Evolutionary conservation across 768 basidiomycete genomes (phyloP).

Genomic region (Hortiboletus campestris): DNA sequence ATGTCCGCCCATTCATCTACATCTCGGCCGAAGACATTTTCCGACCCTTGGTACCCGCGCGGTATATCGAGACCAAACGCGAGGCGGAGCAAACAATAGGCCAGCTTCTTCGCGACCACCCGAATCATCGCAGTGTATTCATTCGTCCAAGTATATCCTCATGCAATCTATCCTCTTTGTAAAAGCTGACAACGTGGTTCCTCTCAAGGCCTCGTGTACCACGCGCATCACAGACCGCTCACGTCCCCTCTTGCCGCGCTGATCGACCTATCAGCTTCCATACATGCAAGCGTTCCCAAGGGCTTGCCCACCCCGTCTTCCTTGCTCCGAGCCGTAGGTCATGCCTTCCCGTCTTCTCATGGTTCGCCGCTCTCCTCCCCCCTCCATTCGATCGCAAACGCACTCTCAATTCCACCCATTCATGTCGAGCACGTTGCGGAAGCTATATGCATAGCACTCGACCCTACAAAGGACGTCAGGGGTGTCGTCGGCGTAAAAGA

Average conservation of each 20-base stretch:
- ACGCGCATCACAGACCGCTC: conserved; percentile 89
- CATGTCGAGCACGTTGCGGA: conserved; percentile 95
- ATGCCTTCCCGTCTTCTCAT: conserved; percentile 33
- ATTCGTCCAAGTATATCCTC: conserved; percentile 79
- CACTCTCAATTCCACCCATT: conserved; percentile 82
- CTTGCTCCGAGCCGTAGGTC: conserved; percentile 53
- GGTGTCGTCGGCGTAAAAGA: conserved; percentile 68
- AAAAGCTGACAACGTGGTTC: conserved; percentile 10
- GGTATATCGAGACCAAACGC: conserved; percentile 94
- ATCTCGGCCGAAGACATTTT: conserved; percentile 88
- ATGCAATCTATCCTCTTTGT: conserved; percentile 12
- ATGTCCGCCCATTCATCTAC: conserved; percentile 77
- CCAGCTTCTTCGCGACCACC: conserved; percentile 42
- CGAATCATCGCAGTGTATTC: conserved; percentile 67
- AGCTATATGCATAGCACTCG: conserved; percentile 67
- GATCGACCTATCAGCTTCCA: conserved; percentile 73
- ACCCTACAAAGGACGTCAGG: conserved; percentile 46
- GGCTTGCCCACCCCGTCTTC: conserved; percentile 63
- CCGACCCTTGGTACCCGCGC: conserved; percentile 77
- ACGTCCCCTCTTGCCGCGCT: conserved; percentile 82
- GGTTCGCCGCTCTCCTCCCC: conserved; percentile 41
- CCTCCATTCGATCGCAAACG: conserved; percentile 70
- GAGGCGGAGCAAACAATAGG: conserved; percentile 78
- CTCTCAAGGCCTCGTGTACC: conserved; percentile 84
- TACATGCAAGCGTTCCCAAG: conserved; percentile 61